phyloP scores from a whole-genome alignment of 1,284 basidiomycete species.

The Leccinum angustisporum region DNA sequence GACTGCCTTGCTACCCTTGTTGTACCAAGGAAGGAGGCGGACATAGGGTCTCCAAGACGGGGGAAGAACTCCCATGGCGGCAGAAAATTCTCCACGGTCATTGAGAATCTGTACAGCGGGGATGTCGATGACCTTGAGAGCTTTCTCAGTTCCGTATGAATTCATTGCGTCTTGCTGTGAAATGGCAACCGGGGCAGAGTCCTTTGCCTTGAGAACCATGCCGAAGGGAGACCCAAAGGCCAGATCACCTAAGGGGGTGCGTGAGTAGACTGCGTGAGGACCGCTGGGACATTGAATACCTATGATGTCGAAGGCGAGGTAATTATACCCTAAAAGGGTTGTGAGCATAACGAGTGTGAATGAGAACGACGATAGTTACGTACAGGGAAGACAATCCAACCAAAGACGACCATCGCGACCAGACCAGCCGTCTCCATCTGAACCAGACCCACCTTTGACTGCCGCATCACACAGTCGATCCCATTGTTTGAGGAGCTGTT shows the following conservation, averaged over 20 bases:
- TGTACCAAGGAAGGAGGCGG: constrained; percentile 75
- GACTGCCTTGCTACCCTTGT: constrained; percentile 67
- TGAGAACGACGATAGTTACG: constrained; percentile 23
- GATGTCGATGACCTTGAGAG: constrained; percentile 55
- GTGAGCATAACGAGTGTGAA: constrained; percentile 1
- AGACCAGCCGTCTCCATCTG: constrained; percentile 67
- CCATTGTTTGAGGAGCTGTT: constrained; percentile 71
- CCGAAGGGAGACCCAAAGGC: constrained; percentile 89
- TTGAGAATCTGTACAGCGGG: constrained; percentile 88
- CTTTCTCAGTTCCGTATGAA: constrained; percentile 49
- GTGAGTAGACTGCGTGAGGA: constrained; percentile 7
- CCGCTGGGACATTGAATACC: constrained; percentile 31
- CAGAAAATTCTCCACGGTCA: constrained; percentile 85
- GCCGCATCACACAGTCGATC: constrained; percentile 68
- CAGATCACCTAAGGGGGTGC: constrained; percentile 54
- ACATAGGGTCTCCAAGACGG: constrained; percentile 68
- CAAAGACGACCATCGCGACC: constrained; percentile 63
- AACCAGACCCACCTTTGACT: constrained; percentile 51
- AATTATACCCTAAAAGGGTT: constrained; percentile 56
- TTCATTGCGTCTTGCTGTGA: constrained; percentile 53
- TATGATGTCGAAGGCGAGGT: constrained; percentile 89
- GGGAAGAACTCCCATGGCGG: constrained; percentile 81
- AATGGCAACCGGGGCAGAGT: constrained; percentile 65
- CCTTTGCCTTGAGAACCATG: constrained; percentile 78
- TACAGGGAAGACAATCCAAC: constrained; percentile 74